phyloP scores from a whole-genome alignment of 495 filamentous ascomycete species.

The Hypomontagnella submonticulosa region DNA sequence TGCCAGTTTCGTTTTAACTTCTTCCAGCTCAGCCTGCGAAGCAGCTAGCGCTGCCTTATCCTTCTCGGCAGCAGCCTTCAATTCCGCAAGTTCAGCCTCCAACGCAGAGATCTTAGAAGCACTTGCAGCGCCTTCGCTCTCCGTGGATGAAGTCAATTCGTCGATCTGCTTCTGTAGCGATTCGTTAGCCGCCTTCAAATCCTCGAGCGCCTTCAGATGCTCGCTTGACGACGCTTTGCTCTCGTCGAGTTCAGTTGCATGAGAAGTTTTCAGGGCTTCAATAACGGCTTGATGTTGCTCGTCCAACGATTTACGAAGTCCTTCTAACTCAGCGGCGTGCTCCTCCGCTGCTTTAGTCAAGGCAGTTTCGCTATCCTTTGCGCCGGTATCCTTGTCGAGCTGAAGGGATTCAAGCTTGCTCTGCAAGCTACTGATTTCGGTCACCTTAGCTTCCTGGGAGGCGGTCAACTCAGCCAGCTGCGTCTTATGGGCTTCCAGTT shows the following conservation, averaged over 20 bases:
- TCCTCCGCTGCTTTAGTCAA: slow-evolving; percentile 51
- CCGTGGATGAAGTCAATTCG: slow-evolving; percentile 51
- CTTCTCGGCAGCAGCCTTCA: slow-evolving; percentile 51
- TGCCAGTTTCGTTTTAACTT: slow-evolving; percentile 51
- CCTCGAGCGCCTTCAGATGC: slow-evolving; percentile 53
- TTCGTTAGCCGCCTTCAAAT: slow-evolving; percentile 57
- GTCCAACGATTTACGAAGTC: slow-evolving; percentile 53
- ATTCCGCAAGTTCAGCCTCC: slow-evolving; percentile 55
- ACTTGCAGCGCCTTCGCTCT: slow-evolving; percentile 40
- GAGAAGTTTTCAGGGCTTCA: slow-evolving; percentile 54
- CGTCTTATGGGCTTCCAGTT: slow-evolving; percentile 50
- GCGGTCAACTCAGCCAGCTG: slow-evolving; percentile 51
- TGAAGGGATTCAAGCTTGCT: slow-evolving; percentile 55
- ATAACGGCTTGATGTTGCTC: slow-evolving; percentile 55
- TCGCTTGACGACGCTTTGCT: slow-evolving; percentile 47
- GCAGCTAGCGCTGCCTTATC: slow-evolving; percentile 55
- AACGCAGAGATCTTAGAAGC: slow-evolving; percentile 52
- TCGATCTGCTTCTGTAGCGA: slow-evolving; percentile 57
- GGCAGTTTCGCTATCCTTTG: slow-evolving; percentile 48
- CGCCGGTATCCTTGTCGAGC: slow-evolving; percentile 51
- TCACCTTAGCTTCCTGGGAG: slow-evolving; percentile 53
- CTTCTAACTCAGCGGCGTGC: slow-evolving; percentile 55
- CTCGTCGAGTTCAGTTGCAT: slow-evolving; percentile 54
- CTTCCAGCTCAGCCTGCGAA: slow-evolving; percentile 51
- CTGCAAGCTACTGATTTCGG: slow-evolving; percentile 55